These are phyloP conservation scores for Rhodotorula sp. DNA, from an alignment of 1,284 basidiomycete species.

Conservation along the genomic window DNA sequence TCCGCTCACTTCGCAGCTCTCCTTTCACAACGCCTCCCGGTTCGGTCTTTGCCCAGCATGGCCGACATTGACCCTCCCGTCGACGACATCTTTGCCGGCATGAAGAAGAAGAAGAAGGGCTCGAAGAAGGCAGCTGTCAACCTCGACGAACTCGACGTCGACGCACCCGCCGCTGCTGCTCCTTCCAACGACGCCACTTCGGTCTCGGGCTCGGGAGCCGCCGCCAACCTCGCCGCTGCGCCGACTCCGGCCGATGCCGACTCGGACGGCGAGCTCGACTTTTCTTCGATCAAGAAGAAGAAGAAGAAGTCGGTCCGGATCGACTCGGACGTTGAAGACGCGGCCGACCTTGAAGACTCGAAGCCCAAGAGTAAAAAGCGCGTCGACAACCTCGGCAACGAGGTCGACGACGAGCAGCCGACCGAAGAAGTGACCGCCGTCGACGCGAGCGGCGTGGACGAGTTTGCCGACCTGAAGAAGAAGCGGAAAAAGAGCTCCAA, in stretches of 20 bases:
- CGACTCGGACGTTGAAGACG: conserved; percentile 25
- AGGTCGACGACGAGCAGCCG: conserved; percentile 59
- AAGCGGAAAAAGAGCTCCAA: conserved; percentile 52
- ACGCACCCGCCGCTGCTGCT: conserved; percentile 28
- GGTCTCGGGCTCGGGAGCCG: conserved; percentile 12
- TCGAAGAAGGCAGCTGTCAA: conserved; percentile 47
- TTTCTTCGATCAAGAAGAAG: conserved; percentile 52
- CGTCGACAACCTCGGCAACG: conserved; percentile 63
- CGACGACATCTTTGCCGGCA: conserved; percentile 54
- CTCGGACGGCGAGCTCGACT: conserved; percentile 48
- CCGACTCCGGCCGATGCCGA: conserved; percentile 59
- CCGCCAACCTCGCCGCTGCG: conserved; percentile 56
- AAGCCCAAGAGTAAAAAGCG: conserved; percentile 11
- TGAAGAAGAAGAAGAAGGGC: conserved; percentile 55
- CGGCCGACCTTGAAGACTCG: conserved; percentile 16
- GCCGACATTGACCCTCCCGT: conserved; percentile 33
- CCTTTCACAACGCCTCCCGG: too few species aligned
- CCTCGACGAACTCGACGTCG: conserved; percentile 53
- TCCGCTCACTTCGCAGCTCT: too few species aligned
- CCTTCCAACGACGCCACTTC: conserved; percentile 13
- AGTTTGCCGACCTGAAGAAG: conserved; percentile 46
- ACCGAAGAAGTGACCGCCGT: conserved; percentile 32
- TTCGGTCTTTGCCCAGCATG: conserved; percentile 18
- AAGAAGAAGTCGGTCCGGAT: conserved; percentile 50
- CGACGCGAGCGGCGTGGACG: conserved; percentile 46